phyloP scores from a whole-genome alignment of 2,329 filamentous ascomycete species.

The Albifimbria verrucaria region DNA sequence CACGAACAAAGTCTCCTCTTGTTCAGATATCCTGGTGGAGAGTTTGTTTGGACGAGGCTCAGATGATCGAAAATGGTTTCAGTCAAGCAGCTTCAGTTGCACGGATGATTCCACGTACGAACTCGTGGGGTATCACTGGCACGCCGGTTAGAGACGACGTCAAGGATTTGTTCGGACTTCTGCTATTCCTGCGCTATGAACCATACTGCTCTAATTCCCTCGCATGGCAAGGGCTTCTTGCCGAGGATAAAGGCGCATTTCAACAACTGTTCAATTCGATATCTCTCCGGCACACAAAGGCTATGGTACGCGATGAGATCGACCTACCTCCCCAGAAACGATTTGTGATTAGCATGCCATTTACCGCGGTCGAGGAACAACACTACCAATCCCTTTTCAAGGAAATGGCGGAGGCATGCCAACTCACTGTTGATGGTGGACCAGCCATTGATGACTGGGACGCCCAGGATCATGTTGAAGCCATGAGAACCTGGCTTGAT shows the following conservation, averaged over 20 bases:
- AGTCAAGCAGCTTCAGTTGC: constrained; percentile 80
- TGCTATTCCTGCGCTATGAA: constrained; percentile 76
- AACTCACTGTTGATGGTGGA: constrained; percentile 60
- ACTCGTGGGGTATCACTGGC: constrained; percentile 87
- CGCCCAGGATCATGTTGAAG: constrained; percentile 60
- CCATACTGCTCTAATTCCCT: constrained; percentile 65
- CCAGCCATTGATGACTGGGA: constrained; percentile 63
- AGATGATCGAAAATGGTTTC: constrained; percentile 90
- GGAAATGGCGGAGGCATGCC: constrained; percentile 69
- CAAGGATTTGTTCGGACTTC: constrained; percentile 71
- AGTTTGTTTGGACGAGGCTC: constrained; percentile 73
- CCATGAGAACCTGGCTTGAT: constrained; percentile 77
- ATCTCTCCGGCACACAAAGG: constrained; percentile 82
- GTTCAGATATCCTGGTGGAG: constrained; percentile 86
- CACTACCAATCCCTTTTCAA: constrained; percentile 76
- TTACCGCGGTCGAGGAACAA: constrained; percentile 87
- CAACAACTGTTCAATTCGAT: constrained; percentile 66
- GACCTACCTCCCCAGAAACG: constrained; percentile 78
- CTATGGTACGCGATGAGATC: constrained; percentile 73
- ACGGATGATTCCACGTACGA: constrained; percentile 73
- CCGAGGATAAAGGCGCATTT: constrained; percentile 61
- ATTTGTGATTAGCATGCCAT: constrained; percentile 83
- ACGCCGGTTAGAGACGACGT: constrained; percentile 83
- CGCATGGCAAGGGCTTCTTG: constrained; percentile 67
- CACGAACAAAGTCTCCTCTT: constrained; percentile 69